Evolutionary conservation across 2,329 filamentous ascomycete genomes (phyloP), one percentile per base, ranked within the genome.

Genomic region (Penicillium paneum): DNA sequence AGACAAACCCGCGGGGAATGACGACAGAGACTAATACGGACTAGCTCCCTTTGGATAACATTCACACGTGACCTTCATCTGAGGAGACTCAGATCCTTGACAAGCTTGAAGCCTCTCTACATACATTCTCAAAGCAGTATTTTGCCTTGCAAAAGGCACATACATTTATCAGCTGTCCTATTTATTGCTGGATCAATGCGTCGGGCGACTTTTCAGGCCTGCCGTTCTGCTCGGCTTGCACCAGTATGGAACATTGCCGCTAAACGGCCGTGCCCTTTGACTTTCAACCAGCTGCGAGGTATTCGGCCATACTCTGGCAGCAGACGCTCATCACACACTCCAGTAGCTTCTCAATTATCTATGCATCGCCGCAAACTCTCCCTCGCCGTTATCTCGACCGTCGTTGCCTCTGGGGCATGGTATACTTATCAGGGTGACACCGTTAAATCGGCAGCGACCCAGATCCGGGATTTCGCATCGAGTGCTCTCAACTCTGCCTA

Each of bases 361-460:
- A 80, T 81, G 78, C 73, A 78, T 67, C 67, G 78, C 42, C 76
- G 77, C 34, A 79, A 75, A 45, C 72, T 79, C 56, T 78, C 77
- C 24, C 62, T 80, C 38, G 76, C 76, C 44, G 71, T 78, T 52
- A 73, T 78, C 26, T 79, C 77, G 44, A 74, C 75, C 28, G 67
- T 77, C 6, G 75, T 79, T 40, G 78, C 77, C 19, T 76, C 76
- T 19, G 76, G 76, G 36, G 77, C 77, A 46, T 80, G 76, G 74
- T 79, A 78, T 64, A 74, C 74, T 36, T 79, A 78, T 63, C 75
- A 76, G 57, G 73, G 74, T 38, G 67, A 69, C 58, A 67, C 31
- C 54, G 65, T 51, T 50, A 70, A 49, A 55, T 68, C 60, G 21
- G 50, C 62, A 45, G 63, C 59, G 54, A 60, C 57, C 17, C 62